Evolutionary conservation across 1,284 basidiomycete genomes (phyloP), one percentile per base, ranked within the genome.

Genomic region (Rhodotorula mucilaginosa): DNA sequence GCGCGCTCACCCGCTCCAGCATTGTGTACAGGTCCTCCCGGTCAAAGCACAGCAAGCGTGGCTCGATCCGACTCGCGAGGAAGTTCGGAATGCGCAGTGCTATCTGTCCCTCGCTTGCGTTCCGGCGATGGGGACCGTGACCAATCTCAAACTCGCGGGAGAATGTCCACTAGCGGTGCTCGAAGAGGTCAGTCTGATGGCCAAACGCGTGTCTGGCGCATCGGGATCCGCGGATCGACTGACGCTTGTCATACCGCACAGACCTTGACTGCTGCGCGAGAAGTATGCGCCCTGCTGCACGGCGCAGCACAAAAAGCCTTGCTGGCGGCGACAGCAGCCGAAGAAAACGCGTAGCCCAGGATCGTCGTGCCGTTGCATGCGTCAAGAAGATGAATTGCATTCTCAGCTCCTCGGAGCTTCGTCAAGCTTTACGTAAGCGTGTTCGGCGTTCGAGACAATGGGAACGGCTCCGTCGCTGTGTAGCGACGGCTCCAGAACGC

Each of bases 81-180:
- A 95, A 79, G 84, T 85, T 0, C 80, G 78, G 31, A 70, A 77
- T 3, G 86, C 89, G 10, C 82, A 83, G 23, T 89, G 89, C 0
- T 87, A 85, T 26, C 74, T 97, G 21, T 86, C 90, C 0, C 81
- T 95, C 44, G 88, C 92, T 1, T 90, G 88, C 71, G 88, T 98
- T 84, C 95, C 96, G 62, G 94, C 95, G 1, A 83, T 98, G n/a
- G 88, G 87, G n/a, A 89, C 86, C 16, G 83, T 95, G 18, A 95
- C 93, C 3, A 91, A 86, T 78, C 73, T 95, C 31, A 90, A 89
- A 88, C 87, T 94, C 78, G 86, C 86, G 12, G 93, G 94, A 18
- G 83, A 84, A 68, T 84, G 90, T 81, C 81, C 82, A 8, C 78
- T 85, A 2, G 80, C 81, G 3, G 82, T 87, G 64, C 81, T 84